phyloP scores from a whole-genome alignment of 2,329 filamentous ascomycete species.

The Aspergillus japonicus region DNA sequence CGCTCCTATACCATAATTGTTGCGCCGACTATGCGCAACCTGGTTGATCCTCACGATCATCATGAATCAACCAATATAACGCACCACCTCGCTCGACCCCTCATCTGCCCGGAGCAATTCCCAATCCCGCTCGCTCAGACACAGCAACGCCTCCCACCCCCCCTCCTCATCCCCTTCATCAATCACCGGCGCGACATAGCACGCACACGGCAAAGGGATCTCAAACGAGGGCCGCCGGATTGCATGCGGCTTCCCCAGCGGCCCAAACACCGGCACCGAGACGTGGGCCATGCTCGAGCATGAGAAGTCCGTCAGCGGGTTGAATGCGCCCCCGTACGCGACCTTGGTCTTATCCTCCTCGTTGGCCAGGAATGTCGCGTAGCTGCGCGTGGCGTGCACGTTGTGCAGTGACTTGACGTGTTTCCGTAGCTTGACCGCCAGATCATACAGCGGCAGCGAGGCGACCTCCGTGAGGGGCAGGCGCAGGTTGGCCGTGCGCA shows the following conservation, averaged over 20 bases:
- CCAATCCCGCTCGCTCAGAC: constrained; percentile 15
- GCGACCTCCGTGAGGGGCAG: constrained; percentile 12
- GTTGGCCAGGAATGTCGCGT: constrained; percentile 18
- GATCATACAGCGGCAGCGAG: constrained; percentile 1
- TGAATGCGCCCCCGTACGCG: constrained; percentile 17
- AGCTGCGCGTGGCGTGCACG: constrained; percentile 13
- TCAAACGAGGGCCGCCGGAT: constrained; percentile 11
- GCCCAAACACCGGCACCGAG: constrained; percentile 11
- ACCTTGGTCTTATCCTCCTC: constrained; percentile 16
- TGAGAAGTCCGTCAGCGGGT: constrained; percentile 15
- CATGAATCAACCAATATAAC: constrained; percentile 8
- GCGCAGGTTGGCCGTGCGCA: constrained; percentile 13
- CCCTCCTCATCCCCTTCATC: not conserved
- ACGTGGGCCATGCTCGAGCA: constrained; percentile 19
- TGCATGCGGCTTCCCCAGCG: not conserved
- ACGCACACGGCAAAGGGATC: constrained; percentile 11
- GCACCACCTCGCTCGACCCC: constrained; percentile 10
- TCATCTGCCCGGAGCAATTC: constrained; percentile 7
- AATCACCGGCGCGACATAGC: constrained; percentile 14
- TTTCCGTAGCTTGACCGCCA: constrained; percentile 4
- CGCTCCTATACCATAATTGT: not conserved
- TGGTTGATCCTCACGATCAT: not conserved
- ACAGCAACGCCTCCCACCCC: constrained; percentile 16
- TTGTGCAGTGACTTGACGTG: constrained; percentile 4
- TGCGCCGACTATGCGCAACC: not conserved